Conservation (phyloP, 768 basidiomycete genomes). For the Russula earlei region DNA sequence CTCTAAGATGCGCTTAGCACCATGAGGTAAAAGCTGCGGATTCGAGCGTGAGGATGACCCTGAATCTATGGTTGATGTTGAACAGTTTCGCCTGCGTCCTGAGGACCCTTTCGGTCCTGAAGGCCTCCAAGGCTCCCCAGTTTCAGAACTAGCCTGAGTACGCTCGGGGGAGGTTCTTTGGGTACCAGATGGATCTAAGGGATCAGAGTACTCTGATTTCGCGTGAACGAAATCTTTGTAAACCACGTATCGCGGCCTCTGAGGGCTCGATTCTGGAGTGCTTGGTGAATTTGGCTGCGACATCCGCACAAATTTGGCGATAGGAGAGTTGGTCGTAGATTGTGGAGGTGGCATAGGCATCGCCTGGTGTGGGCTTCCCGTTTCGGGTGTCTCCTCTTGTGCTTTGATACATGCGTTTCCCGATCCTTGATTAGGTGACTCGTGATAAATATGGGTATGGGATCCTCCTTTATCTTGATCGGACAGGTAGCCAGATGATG, state of each 20-base stretch:
- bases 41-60: background rate
- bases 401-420: background rate
- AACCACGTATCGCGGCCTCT: background rate
- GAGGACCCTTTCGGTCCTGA: background rate
- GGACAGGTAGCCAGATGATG: background rate
- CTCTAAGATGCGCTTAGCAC: background rate
- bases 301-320: background rate
- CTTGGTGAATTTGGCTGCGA: background rate
- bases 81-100: background rate
- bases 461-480: background rate
- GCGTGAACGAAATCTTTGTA: constrained; percentile 1
- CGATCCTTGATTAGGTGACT: no score
- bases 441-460: background rate
- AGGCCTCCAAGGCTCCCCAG: background rate
- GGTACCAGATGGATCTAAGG: background rate
- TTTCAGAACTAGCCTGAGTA: background rate
- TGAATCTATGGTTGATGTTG: constrained; percentile 6
- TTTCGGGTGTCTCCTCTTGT: background rate
- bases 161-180: background rate
- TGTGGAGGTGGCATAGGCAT: background rate
- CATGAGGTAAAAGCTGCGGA: background rate
- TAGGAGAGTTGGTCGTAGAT: background rate
- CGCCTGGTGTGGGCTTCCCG: background rate
- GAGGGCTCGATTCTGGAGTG: constrained; percentile 7
- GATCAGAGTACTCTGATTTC: background rate